Base-by-base conservation (phyloP, 805 yeast species). In the Metschnikowia vanudenii region DNA sequence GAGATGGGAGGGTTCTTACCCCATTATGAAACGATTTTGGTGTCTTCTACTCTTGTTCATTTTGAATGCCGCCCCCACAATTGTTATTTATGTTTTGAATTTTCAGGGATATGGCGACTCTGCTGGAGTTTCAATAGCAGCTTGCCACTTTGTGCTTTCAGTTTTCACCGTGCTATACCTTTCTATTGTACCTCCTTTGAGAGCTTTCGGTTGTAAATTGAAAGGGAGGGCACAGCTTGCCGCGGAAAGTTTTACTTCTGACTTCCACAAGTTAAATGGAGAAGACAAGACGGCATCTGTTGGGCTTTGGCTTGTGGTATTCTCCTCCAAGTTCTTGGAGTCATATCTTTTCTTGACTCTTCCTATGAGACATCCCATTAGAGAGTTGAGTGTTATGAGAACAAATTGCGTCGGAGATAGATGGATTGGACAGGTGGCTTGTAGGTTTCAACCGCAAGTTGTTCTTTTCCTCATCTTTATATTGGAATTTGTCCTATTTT, bases 271-370 rank as follows among this genome's bases (percentile, higher is more conserved):
- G 18, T 67, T 86, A 9, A 63, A 60, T 13, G 84, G 84, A 0
- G 73, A 80, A 34, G 79, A 80, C 43, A 67, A 68, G 38, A 66
- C 81, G 47, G 78, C 88, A 3, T 87, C 95, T 0, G 74, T 77
- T 59, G 83, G 85, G 0, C 64, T 88, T 47, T 85, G 95, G 90
- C 33, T 78, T 17, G 75, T 80, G 1, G 84, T 88, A 0, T 85
- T 86, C 53, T 52, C 74, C 7, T 81, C 87, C 2, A 88, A 88
- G 59, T 83, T 80, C 54, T 54, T 78, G 40, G 99, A 94, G 75
- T 94, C 99, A 37, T 95, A 94, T 71, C 88, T 76, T 80, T 94
- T 91, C 73, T 78, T 94, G 80, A 82, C 86, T 52, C 74, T 89
- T 63, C 87, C 97, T 7, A 65, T 94, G 52, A 84, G 94, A 47